phyloP scores from a whole-genome alignment of 352 stramenopile genomes.

The Thalassiosira ordinaria region DNA sequence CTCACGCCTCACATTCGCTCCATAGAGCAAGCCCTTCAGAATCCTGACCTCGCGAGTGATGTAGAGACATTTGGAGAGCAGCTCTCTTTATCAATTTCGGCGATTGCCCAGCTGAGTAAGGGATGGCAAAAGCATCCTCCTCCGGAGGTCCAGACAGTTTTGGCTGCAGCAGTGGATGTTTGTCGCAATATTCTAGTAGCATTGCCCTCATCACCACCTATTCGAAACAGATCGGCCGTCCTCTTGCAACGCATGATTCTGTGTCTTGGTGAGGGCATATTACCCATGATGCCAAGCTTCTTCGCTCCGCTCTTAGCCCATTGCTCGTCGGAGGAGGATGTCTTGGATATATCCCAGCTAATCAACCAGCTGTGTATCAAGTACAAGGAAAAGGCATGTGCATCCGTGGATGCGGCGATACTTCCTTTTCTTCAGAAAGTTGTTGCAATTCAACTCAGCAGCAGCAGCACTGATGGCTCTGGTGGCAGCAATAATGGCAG shows the following conservation, averaged over 20 bases:
- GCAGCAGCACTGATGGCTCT: background rate
- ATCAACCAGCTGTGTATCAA: slow-evolving; percentile 76
- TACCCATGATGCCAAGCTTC: slow-evolving; percentile 60
- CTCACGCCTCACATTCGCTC: slow-evolving; percentile 71
- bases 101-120: slow-evolving; percentile 74
- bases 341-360: slow-evolving; percentile 68
- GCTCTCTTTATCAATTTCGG: slow-evolving; percentile 65
- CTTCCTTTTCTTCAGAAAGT: slow-evolving; percentile 72
- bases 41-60: slow-evolving; percentile 45
- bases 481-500: slow-evolving; percentile 7
- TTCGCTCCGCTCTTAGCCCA: slow-evolving; percentile 56
- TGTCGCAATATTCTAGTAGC: slow-evolving; percentile 53
- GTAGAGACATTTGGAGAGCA: slow-evolving; percentile 53
- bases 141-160: slow-evolving; percentile 58
- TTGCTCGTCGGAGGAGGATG: slow-evolving; percentile 59
- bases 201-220: slow-evolving; percentile 41
- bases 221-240: slow-evolving; percentile 65
- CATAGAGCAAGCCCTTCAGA: slow-evolving; percentile 62
- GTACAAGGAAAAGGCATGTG: slow-evolving; percentile 59
- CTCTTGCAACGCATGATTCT: slow-evolving; percentile 71
- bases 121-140: slow-evolving; percentile 64
- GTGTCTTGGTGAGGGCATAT: slow-evolving; percentile 60
- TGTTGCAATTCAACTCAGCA: slow-evolving; percentile 34
- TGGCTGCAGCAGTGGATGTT: slow-evolving; percentile 60
- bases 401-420: slow-evolving; percentile 57